phyloP scores from a whole-genome alignment of 768 basidiomycete genomes.

The Chalciporus chontae region DNA sequence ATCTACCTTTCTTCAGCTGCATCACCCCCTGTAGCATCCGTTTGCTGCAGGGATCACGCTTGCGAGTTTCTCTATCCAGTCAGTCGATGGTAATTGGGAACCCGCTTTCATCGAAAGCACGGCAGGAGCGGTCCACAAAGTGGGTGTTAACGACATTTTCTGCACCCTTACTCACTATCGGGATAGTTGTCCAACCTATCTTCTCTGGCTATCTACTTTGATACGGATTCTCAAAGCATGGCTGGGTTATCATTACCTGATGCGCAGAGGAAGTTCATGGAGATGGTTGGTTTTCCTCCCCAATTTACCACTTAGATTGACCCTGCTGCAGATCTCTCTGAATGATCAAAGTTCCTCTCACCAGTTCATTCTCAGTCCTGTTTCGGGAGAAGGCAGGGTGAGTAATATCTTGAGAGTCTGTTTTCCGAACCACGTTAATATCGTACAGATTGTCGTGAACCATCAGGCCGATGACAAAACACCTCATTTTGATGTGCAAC shows the following conservation, averaged over 20 bases:
- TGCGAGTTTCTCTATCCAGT: conserved; percentile 81
- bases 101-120: conserved; percentile 91
- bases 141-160: conserved; percentile 22
- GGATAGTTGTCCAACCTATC: conserved; percentile 76
- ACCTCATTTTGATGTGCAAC: conserved; percentile 83
- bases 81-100: conserved; percentile 85
- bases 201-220: conserved; percentile 90
- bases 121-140: conserved; percentile 86
- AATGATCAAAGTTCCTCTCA: conserved; percentile 48
- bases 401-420: conserved; percentile 21
- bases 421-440: background rate
- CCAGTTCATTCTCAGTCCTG: conserved; percentile 93
- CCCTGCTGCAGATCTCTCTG: conserved; percentile 45
- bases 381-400: conserved; percentile 91
- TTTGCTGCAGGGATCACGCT: conserved; percentile 91
- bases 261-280: conserved; percentile 67
- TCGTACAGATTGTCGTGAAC: conserved; percentile 72
- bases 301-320: conserved; percentile 8
- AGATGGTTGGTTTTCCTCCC: conserved; percentile 48
- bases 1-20: background rate
- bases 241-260: conserved; percentile 62
- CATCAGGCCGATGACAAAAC: conserved; percentile 67
- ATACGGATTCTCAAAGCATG: conserved; percentile 85
- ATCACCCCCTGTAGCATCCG: conserved; percentile 61
- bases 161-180: conserved; percentile 2